Base-by-base conservation (phyloP, 2,329 filamentous ascomycete species). In the Diaporthe sp. region DNA sequence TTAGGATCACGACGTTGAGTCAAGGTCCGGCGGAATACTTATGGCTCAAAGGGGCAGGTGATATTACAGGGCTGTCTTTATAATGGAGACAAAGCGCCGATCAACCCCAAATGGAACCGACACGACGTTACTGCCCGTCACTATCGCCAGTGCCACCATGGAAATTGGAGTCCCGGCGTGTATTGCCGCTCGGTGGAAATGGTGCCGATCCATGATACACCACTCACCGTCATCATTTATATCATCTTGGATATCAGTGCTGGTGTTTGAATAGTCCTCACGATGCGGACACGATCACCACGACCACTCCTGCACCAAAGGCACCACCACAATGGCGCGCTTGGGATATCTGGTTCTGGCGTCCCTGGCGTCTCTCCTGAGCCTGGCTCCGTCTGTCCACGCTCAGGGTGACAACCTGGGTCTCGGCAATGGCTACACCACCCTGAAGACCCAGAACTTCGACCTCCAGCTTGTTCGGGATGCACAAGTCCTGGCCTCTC, bases 401-500 rank as follows among this genome's bases (percentile, higher is more conserved):
- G 76, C 71, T 3, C 76, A 77, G 22, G 74, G 74, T 53, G 85
- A 86, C 68, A 81, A 83, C 13, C 79, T 87, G 4, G 85, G 86
- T 4, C 78, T 87, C 0, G 78, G 67, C 6, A 82, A 85, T 79
- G 86, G 86, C 63, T 87, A 83, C 71, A 80, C 85, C n/a, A 82
- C 81, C 2, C 77, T 87, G 68, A 82, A 80, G 10, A 87, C 85
- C 0, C 71, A 80, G 7, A 86, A 86, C 78, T 87, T 88, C 77
- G 83, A 86, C 47, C 80, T 84, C 34, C 82, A 84, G 72, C 80
- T 89, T 3, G 87, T 84, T 58, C 81, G 81, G 6, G 84, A 88
- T 28, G 84, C 87, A 4, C 87, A 89, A 65, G 85, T 89, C 1
- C 83, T 90, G 2, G 86, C 82, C 12, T 90, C 89, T 0, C 79